Evolutionary conservation across 1,284 basidiomycete genomes (phyloP).

Genomic region (Cutaneotrichosporon mucoides): DNA sequence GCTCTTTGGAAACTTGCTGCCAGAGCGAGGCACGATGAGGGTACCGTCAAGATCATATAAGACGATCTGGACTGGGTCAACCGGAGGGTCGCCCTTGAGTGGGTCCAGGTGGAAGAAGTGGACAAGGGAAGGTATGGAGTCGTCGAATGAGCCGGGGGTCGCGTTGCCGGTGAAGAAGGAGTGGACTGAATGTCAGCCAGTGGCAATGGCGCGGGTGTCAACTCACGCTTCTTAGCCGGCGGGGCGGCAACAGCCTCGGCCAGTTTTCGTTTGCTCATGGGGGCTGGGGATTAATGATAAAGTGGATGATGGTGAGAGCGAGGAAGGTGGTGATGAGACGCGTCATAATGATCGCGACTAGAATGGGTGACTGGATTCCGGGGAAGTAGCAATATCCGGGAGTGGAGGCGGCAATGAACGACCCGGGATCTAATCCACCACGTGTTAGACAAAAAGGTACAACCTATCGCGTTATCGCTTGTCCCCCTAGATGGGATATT

Average conservation of each 20-base stretch:
- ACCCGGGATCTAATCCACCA: not conserved
- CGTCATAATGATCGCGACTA: not conserved
- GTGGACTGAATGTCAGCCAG: constrained; percentile 6
- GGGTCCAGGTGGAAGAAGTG: constrained; percentile 45
- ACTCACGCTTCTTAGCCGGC: constrained; percentile 17
- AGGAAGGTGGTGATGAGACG: not conserved
- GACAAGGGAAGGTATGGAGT: constrained; percentile 32
- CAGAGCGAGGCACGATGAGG: constrained; percentile 63
- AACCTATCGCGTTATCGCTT: constrained; percentile 4
- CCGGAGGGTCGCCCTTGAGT: constrained; percentile 20
- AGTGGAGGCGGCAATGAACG: not conserved
- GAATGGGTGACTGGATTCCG: not conserved
- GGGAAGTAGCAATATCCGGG: not conserved
- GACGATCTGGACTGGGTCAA: constrained; percentile 57
- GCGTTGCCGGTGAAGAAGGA: constrained; percentile 15
- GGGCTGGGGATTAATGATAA: not conserved
- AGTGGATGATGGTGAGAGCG: not conserved
- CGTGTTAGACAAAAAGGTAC: not conserved
- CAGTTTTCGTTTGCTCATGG: constrained; percentile 5
- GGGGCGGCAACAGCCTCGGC: constrained; percentile 1
- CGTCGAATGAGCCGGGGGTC: constrained; percentile 11
- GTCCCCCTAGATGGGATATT: too few relatives aligned
- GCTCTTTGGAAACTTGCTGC: constrained; percentile 52
- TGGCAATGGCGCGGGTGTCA: not conserved
- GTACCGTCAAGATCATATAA: constrained; percentile 86